Base-by-base conservation (phyloP, 139 green algal genomes). In the Astrephomene gubernaculifera region DNA sequence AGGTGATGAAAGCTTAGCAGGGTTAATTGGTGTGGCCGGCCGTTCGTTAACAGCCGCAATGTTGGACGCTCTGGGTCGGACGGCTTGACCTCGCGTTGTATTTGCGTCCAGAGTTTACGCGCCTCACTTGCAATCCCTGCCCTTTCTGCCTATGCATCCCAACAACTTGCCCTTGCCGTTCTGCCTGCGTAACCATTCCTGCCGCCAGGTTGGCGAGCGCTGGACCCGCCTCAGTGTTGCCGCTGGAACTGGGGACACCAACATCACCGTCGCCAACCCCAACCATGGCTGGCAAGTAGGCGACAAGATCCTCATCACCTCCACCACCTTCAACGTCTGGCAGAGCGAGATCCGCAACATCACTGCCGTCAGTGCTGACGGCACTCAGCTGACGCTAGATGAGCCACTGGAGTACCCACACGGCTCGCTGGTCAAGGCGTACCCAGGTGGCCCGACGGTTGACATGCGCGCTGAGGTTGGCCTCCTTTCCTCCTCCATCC, bases 271-370 rank as follows among this genome's bases (percentile, higher is more conserved):
- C 8, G 38, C 79, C 2, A 81, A 85, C 33, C 33, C 67, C 35
- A 82, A 60, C n/a, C 74, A 76, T 24, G 89, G 89, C 53, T 90
- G 86, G 89, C 31, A 25, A 6, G 71, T 81, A 33, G 87, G 89
- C 8, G 68, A 86, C 43, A 25, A 52, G 44, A 83, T 94, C 39
- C 4, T 94, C 33, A 78, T 94, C 63, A 87, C 81, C 44, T 86
- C 85, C 81, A 87, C 79, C 57, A 83, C 82, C 43, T 94, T 67
- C 39, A 92, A 92, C 87, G 67, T 29, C 24, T 53, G 33, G 45
- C 79, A 90, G 76, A 71, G 53, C 21, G 90, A 93, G 68, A 68
- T 86, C 35, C 57, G 79, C 31, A 89, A 64, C 54, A 93, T 93
- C 75, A 83, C 38, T 35, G 79, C 76, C 19, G 49, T 92, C 0